Evolutionary conservation across 495 filamentous ascomycete genomes (phyloP).

Genomic region (Thozetella sp.): DNA sequence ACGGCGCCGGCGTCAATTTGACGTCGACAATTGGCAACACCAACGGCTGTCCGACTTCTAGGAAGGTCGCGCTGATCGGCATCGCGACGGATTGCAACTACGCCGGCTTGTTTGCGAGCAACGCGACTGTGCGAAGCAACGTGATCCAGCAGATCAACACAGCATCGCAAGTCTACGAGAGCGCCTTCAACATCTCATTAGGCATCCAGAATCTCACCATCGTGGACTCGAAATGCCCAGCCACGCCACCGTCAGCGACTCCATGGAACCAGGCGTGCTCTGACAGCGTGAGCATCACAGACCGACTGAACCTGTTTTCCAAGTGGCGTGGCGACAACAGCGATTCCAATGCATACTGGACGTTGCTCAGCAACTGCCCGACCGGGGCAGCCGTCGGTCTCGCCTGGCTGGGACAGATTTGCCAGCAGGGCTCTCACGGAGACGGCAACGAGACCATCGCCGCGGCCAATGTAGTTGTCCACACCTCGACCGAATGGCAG

Average conservation of each 20-base stretch:
- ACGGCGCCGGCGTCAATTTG: conserved; percentile 83
- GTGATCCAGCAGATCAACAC: conserved; percentile 84
- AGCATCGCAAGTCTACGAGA: conserved; percentile 85
- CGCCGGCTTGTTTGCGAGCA: conserved; percentile 65
- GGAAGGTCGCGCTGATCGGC: conserved; percentile 88
- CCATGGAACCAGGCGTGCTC: conserved; percentile 84
- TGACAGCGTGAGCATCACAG: conserved; percentile 63
- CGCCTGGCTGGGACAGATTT: conserved; percentile 91
- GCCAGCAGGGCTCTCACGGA: conserved; percentile 58
- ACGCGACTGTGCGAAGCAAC: conserved; percentile 63
- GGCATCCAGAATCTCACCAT: conserved; percentile 86
- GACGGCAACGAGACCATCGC: conserved; percentile 65
- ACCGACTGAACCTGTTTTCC: conserved; percentile 86
- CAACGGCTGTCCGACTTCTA: conserved; percentile 80
- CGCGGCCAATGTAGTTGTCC: conserved; percentile 88
- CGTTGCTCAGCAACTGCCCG: conserved; percentile 81
- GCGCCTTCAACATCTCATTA: conserved; percentile 90
- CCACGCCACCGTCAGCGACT: conserved; percentile 59
- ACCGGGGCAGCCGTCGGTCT: conserved; percentile 88
- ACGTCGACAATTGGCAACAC: conserved; percentile 78
- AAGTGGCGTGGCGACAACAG: conserved; percentile 73
- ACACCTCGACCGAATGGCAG: conserved; percentile 87
- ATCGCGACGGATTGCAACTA: conserved; percentile 94
- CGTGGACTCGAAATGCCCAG: conserved; percentile 67
- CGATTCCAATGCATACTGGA: conserved; percentile 92